Conservation (phyloP, 108 stramenopile species). For the Asterionellopsis glacialis region DNA sequence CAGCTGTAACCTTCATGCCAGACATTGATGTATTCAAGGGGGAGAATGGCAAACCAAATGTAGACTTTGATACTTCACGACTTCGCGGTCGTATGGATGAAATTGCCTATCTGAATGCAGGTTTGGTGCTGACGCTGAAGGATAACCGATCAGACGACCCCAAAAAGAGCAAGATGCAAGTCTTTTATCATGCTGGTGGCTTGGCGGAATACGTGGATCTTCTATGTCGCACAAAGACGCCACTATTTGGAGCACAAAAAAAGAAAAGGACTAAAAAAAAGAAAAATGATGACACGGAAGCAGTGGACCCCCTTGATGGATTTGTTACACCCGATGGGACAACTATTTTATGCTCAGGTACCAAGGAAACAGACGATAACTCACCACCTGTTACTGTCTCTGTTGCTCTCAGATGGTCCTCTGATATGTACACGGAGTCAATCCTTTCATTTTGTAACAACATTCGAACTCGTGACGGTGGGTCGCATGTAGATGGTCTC, state of each 20-base stretch:
- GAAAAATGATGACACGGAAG: conserved; percentile 9
- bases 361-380: conserved; percentile 14
- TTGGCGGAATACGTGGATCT: conserved; percentile 80
- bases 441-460: conserved; percentile 92
- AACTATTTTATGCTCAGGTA: conserved; percentile 33
- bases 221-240: conserved; percentile 74
- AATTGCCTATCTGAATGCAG: conserved; percentile 89
- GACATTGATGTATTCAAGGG: conserved; percentile 92
- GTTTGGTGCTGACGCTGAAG: conserved; percentile 72
- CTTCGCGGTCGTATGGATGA: conserved; percentile 81
- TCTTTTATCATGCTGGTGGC: conserved; percentile 88
- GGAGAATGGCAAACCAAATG: conserved; percentile 62
- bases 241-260: conserved; percentile 42
- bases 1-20: conserved; percentile 78
- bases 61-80: conserved; percentile 72
- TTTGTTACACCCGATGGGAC: conserved; percentile 37
- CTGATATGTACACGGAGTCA: conserved; percentile 86
- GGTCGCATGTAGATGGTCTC: conserved; percentile 91
- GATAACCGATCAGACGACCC: conserved; percentile 56
- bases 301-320: conserved; percentile 22
- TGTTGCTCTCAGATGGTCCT: conserved; percentile 83
- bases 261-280: conserved; percentile 25
- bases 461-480: conserved; percentile 91
- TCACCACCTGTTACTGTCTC: conserved; percentile 67
- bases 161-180: conserved; percentile 40